These are phyloP conservation scores for Dorcoceras hygrometricum DNA, from an alignment of 257 asterid genomes.

Conservation along the genomic window DNA sequence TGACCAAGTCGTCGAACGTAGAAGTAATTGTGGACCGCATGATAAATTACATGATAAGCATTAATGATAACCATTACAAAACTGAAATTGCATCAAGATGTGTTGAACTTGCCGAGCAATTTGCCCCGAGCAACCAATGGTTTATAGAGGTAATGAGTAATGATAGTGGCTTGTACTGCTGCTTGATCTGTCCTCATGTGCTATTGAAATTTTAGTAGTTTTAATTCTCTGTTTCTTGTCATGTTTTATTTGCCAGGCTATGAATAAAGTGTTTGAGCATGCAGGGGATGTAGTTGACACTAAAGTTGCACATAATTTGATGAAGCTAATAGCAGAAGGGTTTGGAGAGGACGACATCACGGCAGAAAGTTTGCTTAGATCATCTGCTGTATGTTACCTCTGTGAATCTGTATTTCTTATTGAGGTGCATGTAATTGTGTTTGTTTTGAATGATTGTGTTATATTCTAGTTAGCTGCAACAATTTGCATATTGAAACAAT, in stretches of 20 bases:
- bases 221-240: conserved; percentile 23
- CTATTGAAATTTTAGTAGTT: conserved; percentile 9
- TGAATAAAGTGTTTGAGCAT: conserved; percentile 98
- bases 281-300: conserved; percentile 90
- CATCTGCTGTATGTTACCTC: conserved; percentile 83
- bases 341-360: conserved; percentile 86
- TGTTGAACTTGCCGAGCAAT: conserved; percentile 98
- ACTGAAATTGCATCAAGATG: conserved; percentile 99
- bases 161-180: conserved; percentile 9
- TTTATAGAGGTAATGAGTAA: conserved; percentile 80
- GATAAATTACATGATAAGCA: conserved; percentile 93
- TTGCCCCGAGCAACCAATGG: conserved; percentile 99
- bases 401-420: conserved; percentile 18
- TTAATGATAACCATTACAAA: conserved; percentile 84
- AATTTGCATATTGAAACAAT: conserved; percentile 10
- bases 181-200: conserved; percentile 21
- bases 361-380: conserved; percentile 88
- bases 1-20: conserved; percentile 98
- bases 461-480: not conserved
- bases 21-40: conserved; percentile 97
- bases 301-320: conserved; percentile 94
- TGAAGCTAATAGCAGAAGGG: conserved; percentile 96
- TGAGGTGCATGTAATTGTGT: conserved; percentile 13
- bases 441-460: conserved; percentile 10
- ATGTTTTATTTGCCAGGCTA: conserved; percentile 58